These are phyloP conservation scores for Rusavskia elegans DNA, from an alignment of 495 filamentous ascomycete genomes.

Conservation along the genomic window DNA sequence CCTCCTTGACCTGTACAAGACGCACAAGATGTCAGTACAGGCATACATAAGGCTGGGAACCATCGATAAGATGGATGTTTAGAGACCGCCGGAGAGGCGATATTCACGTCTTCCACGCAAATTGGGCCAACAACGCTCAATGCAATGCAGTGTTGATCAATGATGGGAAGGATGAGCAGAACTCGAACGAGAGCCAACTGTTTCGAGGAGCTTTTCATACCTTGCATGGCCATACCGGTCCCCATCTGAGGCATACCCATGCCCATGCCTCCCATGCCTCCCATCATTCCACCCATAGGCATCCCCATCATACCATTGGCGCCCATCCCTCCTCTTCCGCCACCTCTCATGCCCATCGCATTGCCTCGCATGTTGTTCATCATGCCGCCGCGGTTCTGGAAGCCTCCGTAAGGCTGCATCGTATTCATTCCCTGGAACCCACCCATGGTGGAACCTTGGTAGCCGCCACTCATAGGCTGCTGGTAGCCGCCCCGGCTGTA, in stretches of 20 bases:
- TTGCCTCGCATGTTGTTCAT: slow-evolving; percentile 57
- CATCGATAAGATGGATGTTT: no score
- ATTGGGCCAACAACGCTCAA: not conserved
- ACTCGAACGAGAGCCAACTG: no score
- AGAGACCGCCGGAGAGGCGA: no score
- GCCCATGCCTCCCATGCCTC: slow-evolving; percentile 44
- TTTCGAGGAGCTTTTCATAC: slow-evolving; percentile 20
- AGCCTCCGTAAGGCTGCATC: slow-evolving; percentile 41
- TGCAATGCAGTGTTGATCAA: not conserved
- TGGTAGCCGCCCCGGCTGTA: slow-evolving; percentile 36
- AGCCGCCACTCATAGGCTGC: slow-evolving; percentile 22
- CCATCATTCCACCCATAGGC: slow-evolving; percentile 13
- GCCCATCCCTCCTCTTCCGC: slow-evolving; percentile 45
- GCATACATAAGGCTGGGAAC: no score
- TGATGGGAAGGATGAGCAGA: no score
- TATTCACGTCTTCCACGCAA: no score
- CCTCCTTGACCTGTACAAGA: slow-evolving; percentile 27
- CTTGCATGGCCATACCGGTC: slow-evolving; percentile 42
- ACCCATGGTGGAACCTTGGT: slow-evolving; percentile 39
- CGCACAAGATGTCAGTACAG: not conserved
- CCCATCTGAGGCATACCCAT: slow-evolving; percentile 49
- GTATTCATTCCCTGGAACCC: slow-evolving; percentile 43
- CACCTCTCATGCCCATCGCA: slow-evolving; percentile 51
- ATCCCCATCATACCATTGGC: slow-evolving; percentile 30
- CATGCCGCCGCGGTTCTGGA: slow-evolving; percentile 43